phyloP scores from a whole-genome alignment of 1,284 basidiomycete genomes.

The Ceratobasidium sp. region DNA sequence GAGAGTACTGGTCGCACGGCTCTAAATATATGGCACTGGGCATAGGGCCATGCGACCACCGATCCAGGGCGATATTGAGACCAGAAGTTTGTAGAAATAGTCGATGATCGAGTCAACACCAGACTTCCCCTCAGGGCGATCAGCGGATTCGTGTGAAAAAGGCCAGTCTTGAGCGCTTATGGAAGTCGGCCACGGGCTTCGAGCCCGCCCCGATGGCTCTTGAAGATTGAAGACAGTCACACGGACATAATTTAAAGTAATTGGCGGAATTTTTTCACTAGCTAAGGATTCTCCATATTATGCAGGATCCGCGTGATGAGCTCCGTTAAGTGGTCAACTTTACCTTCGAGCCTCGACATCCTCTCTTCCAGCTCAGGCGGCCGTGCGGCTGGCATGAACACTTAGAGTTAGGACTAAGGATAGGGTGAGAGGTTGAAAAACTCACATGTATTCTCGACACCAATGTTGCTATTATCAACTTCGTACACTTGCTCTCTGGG shows the following conservation, averaged over 20 bases:
- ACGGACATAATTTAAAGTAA: no score
- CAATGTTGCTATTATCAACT: background rate
- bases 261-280: background rate
- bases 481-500: no score
- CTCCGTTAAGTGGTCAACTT: slow-evolving; percentile 50
- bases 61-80: no score
- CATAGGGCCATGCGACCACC: no score
- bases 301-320: slow-evolving; percentile 47
- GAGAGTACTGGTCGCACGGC: background rate
- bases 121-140: background rate
- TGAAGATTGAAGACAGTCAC: no score
- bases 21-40: no score
- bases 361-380: slow-evolving; percentile 47
- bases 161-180: background rate
- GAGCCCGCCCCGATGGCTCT: background rate
- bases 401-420: background rate
- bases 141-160: background rate
- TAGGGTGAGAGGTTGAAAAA: background rate
- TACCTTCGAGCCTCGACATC: slow-evolving; percentile 51
- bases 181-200: background rate
- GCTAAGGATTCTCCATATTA: background rate
- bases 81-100: no score
- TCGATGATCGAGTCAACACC: no score
- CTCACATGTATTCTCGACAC: background rate
- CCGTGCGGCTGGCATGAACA: background rate